Evolutionary conservation across 163 green algal genomes (phyloP), one percentile per base, ranked within the genome.

Genomic region (Chlamydomonas reinhardtii): DNA sequence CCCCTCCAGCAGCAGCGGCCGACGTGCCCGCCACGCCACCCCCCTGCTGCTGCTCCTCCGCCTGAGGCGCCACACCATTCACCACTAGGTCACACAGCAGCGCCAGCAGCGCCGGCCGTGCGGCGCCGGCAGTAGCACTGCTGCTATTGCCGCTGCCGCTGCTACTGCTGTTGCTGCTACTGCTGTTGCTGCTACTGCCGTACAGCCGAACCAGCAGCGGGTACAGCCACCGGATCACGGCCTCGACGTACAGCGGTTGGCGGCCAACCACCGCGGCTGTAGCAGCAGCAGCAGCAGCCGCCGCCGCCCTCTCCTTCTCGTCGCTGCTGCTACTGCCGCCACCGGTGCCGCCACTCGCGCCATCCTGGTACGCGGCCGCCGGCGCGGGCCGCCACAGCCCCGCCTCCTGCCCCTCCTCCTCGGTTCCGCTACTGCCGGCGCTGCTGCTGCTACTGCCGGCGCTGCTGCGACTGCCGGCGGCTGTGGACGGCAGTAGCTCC

Each of bases 201-300:
- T 80, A 86, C 56, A 61, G 70, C 15, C 25, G 54, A 5, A 37
- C 80, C 9, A 86, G 70, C 80, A 71, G 92, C 17, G 34, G 61
- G 59, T 77, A 93, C 75, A n/a, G 52, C 25, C 74, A 75, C 24
- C 85, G 78, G 76, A 93, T 64, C 37, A 94, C 72, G 9, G 89
- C 85, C 79, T 92, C 90, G 15, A 94, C 92, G 77, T 93, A 93
- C 82, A 89, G 77, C 39, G 80, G 80, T 69, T 73, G 68, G 25
- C 35, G 61, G 62, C 54, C 68, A 48, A 37, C 29, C 78, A 83
- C 17, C 0, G 43, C 37, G 64, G 39, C 66, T 15, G 39, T 12
- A 3, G 43, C 15, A 15, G 39, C 48, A 2, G n/a, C 20, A 29
- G n/a, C 27, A n/a, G 64, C 5, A 31, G 52, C 56, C 5, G 48